Percentiles rank a stretch among this genome's conserved stretches.
These are phyloP conservation scores for Neofusicoccum sp. DNA, from an alignment of 2,329 filamentous ascomycete species.

Conservation along the genomic window DNA sequence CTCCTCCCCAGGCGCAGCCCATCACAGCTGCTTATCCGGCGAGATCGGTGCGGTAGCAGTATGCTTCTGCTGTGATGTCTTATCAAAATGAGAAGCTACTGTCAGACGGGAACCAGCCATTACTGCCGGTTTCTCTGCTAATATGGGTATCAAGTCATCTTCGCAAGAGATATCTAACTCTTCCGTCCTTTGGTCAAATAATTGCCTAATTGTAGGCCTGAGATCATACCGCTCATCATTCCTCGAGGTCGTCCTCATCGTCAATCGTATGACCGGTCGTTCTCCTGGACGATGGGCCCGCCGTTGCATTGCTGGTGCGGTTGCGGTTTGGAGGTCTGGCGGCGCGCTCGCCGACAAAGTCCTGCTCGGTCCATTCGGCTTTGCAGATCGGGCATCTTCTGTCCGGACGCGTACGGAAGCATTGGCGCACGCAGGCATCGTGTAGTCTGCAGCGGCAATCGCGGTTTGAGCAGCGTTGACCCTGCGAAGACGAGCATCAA, in stretches of 20 bases:
- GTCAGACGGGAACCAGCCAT: no score
- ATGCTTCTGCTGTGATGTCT: no score
- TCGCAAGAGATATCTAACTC: background rate
- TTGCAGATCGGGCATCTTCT: constrained; percentile 37
- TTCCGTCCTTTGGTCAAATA: background rate
- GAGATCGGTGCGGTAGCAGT: no score
- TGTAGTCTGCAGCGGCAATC: constrained; percentile 27
- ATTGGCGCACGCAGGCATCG: constrained; percentile 37
- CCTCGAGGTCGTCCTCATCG: background rate
- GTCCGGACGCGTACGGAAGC: constrained; percentile 28
- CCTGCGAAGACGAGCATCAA: background rate
- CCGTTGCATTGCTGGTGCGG: constrained; percentile 1
- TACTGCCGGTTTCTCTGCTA: no score
- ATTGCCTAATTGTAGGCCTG: background rate
- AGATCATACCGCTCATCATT: background rate
- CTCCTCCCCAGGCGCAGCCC: no score
- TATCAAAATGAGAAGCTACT: no score
- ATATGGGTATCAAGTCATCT: no score
- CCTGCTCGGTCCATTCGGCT: constrained; percentile 28
- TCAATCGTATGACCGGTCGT: background rate
- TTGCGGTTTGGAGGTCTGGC: background rate
- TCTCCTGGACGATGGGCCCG: constrained; percentile 2
- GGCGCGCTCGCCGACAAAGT: constrained; percentile 20
- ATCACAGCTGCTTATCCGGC: no score
- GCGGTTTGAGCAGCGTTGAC: constrained; percentile 25